phyloP scores from a whole-genome alignment of 2,329 filamentous ascomycete species.

The Verticillium alfalfae region DNA sequence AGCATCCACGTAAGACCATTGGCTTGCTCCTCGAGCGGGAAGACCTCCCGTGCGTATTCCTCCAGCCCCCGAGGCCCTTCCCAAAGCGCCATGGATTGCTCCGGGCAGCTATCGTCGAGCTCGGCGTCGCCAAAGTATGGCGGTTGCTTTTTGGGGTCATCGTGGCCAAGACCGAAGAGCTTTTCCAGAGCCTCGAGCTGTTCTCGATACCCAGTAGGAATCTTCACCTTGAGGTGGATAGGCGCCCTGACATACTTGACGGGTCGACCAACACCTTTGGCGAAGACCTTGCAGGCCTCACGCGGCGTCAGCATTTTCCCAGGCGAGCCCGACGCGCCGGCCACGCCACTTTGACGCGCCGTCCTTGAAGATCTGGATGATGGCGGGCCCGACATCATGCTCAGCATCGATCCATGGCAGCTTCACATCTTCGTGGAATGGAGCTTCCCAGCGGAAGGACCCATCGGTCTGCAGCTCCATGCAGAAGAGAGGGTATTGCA shows the following conservation, averaged over 20 bases:
- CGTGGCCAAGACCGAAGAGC: constrained; percentile 47
- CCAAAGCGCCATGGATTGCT: constrained; percentile 78
- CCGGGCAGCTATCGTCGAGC: constrained; percentile 61
- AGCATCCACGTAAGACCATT: constrained; percentile 94
- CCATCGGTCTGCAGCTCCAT: constrained; percentile 84
- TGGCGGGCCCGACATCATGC: constrained; percentile 88
- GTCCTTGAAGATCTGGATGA: constrained; percentile 93
- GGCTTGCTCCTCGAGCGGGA: constrained; percentile 88
- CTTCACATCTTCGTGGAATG: constrained; percentile 83
- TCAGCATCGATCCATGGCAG: constrained; percentile 95
- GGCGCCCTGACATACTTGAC: constrained; percentile 73
- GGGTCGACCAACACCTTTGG: constrained; percentile 68
- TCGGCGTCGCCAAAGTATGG: constrained; percentile 56
- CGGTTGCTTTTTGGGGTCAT: constrained; percentile 51
- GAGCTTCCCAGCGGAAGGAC: constrained; percentile 87
- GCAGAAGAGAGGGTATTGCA: constrained; percentile 89
- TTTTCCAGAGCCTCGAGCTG: constrained; percentile 69
- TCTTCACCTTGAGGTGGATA: constrained; percentile 79
- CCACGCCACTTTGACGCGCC: constrained; percentile 79
- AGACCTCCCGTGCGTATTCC: constrained; percentile 92
- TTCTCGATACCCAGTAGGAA: constrained; percentile 82
- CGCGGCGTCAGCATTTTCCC: constrained; percentile 78
- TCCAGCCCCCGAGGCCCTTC: constrained; percentile 85
- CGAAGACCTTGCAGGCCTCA: constrained; percentile 78
- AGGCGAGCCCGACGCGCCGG: constrained; percentile 76